phyloP scores from a whole-genome alignment of 2,329 filamentous ascomycete genomes.

The Dactylellina cionopaga region DNA sequence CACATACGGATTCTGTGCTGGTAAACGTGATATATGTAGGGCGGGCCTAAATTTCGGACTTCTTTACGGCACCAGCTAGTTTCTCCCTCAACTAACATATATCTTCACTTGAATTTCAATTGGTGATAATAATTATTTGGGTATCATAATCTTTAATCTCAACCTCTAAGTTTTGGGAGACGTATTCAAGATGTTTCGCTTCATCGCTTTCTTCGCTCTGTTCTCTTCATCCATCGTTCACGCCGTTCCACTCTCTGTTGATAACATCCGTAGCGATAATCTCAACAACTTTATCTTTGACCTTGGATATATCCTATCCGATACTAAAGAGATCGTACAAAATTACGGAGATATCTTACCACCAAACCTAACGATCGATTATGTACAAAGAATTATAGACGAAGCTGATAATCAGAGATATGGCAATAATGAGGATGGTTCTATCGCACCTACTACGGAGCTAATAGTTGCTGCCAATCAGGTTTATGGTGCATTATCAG shows the following conservation, averaged over 20 bases:
- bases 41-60: too few relatives aligned
- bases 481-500: too few relatives aligned
- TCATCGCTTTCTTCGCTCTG: not conserved
- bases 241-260: not conserved
- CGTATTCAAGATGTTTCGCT: not conserved
- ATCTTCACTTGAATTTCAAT: not conserved
- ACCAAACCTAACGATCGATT: not conserved
- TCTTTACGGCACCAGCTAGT: not conserved
- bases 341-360: not conserved
- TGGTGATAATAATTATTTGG: not conserved
- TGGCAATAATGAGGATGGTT: not conserved
- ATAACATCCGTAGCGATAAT: conserved; percentile 1
- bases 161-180: too few relatives aligned
- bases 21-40: too few relatives aligned
- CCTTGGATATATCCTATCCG: not conserved
- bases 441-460: too few relatives aligned
- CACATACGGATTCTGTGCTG: not conserved
- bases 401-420: not conserved
- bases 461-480: too few relatives aligned
- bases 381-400: not conserved
- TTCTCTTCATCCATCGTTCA: not conserved
- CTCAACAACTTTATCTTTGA: not conserved
- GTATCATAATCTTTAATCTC: not conserved
- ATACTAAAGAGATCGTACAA: too few relatives aligned
- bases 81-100: too few relatives aligned